These are phyloP conservation scores for Pseudonitzschia delicatissima DNA, from an alignment of 108 stramenopile species.

Conservation along the genomic window DNA sequence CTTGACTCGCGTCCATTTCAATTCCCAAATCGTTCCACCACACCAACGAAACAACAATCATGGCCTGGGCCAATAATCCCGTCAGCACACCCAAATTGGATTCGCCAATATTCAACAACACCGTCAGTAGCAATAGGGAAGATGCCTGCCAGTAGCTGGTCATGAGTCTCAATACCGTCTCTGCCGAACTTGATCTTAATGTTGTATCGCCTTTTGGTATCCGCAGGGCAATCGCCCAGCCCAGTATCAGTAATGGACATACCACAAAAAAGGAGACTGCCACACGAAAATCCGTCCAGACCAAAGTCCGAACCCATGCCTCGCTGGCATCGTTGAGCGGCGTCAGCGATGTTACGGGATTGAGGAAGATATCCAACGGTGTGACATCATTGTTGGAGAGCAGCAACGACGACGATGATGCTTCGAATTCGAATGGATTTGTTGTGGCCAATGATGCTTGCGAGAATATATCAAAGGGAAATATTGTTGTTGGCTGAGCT, in stretches of 20 bases:
- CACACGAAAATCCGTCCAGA: conserved; percentile 10
- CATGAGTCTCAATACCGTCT: conserved; percentile 1
- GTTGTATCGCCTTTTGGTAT: not conserved
- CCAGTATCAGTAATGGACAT: not conserved
- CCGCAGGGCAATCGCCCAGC: not conserved
- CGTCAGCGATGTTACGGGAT: not conserved
- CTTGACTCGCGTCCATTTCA: no score
- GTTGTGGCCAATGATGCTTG: no score
- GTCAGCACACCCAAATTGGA: not conserved
- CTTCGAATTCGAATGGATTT: no score
- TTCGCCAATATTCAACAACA: not conserved
- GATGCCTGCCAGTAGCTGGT: conserved; percentile 13
- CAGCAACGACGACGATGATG: no score
- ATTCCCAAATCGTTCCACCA: not conserved
- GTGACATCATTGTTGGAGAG: no score
- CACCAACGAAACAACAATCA: not conserved
- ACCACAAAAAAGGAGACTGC: conserved; percentile 7
- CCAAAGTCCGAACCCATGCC: not conserved
- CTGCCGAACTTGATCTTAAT: not conserved
- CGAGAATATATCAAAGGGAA: no score
- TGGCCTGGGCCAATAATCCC: conserved; percentile 4
- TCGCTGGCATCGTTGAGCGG: not conserved
- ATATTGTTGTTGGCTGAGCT: no score
- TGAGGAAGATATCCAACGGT: no score
- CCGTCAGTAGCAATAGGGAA: not conserved